Base-by-base conservation (phyloP, 352 stramenopile genomes). In the Saprolegnia parasitica region DNA sequence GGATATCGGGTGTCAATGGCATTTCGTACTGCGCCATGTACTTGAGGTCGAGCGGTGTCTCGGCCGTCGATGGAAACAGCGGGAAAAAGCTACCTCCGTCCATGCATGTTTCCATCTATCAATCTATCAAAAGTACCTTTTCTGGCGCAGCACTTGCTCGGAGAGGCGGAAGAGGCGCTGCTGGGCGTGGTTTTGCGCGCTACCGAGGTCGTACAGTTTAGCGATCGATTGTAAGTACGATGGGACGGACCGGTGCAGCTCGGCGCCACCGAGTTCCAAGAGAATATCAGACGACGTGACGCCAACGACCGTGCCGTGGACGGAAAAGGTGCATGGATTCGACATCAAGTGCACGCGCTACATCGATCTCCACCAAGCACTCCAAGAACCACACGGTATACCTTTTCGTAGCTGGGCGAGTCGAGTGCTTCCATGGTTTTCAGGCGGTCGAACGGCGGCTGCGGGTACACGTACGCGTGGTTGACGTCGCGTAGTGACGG, bases 401-500 rank as follows among this genome's bases (percentile, higher is more conserved):
- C 56, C 77, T 90, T 90, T 32, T 81, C 73, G 46, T 87, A 81
- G 39, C 90, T 83, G 9, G 77, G 65, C 5, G 65, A 72, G 26
- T 78, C 78, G 10, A 94, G 84, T 4, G 78, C 85, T 71, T 95
- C 86, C 37, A 77, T 89, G 0, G 79, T 81, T 71, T 91, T 93
- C 63, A 87, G 88, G 68, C 89, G 90, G 74, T 90, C 81, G 56
- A 99, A 89, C 2, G 96, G 96, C 50, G 96, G 91, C 78, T 99
- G 95, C 20, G 94, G 91, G 66, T 93, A 98, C 56, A 98, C 95
- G 49, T 85, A 96, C 67, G 98, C 90, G 70, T 98, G 93, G 71
- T 98, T 89, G 0, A 90, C 96, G 78, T 99, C 97, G 15, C 97
- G 88, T 16, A 98, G 65, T n/a, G 91, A 98, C 13, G 97, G 97